These are phyloP conservation scores for Candida sojae DNA, from an alignment of 1,139 yeast species.

Conservation along the genomic window DNA sequence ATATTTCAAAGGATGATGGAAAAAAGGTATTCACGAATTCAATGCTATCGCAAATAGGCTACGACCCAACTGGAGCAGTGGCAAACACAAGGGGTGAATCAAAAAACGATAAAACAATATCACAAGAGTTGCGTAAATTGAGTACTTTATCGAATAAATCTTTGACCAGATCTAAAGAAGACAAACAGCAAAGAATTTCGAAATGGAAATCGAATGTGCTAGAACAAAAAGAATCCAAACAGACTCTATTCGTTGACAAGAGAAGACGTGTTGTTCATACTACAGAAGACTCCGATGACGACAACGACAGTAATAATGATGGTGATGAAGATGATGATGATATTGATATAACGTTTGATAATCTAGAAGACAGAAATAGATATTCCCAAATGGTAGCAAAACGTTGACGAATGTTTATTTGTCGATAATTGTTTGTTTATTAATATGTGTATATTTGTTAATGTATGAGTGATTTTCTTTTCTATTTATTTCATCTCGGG, in stretches of 20 bases:
- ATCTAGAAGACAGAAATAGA: constrained; percentile 6
- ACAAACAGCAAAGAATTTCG: constrained; percentile 15
- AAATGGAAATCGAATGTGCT: constrained; percentile 25
- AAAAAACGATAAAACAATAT: constrained; percentile 15
- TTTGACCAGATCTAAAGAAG: constrained; percentile 22
- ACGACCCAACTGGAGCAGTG: constrained; percentile 44
- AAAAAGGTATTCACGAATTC: constrained; percentile 36
- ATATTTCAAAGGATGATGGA: constrained; percentile 4
- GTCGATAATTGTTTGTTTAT: too few species aligned
- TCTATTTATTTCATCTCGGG: too few species aligned
- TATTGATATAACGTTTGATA: constrained; percentile 19
- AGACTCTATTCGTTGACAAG: constrained; percentile 3
- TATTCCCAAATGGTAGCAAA: constrained; percentile 5
- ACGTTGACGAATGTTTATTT: too few species aligned
- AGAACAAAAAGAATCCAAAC: constrained; percentile 7
- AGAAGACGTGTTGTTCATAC: constrained; percentile 7
- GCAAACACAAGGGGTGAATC: constrained; percentile 11
- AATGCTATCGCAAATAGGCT: constrained; percentile 46
- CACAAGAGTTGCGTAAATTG: constrained; percentile 26
- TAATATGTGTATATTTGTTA: too few species aligned
- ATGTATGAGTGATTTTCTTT: too few species aligned
- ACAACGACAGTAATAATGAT: constrained; percentile 2
- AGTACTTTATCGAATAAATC: constrained; percentile 21
- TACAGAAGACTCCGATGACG: neutral
- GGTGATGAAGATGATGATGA: constrained; percentile 18